phyloP scores from a whole-genome alignment of 345 rosid species.

The Linum tenue region DNA sequence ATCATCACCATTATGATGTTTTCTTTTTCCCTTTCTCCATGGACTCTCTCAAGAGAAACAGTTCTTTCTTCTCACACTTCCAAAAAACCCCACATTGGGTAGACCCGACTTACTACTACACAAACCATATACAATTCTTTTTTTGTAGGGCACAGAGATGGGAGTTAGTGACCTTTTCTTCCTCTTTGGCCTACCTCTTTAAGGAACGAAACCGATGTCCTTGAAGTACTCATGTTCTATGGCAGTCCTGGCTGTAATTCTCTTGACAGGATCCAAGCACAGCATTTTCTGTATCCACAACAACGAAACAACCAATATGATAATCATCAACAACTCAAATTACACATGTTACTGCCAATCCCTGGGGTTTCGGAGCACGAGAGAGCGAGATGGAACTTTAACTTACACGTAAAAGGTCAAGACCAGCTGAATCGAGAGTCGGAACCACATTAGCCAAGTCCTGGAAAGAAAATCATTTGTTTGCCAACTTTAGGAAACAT shows the following conservation, averaged over 20 bases:
- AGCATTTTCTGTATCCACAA: constrained; percentile 9
- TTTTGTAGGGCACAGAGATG: neutral
- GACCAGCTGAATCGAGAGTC: constrained; percentile 10
- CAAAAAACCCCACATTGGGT: neutral
- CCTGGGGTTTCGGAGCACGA: neutral
- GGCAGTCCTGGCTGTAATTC: constrained; percentile 6
- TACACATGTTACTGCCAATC: neutral
- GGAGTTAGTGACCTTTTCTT: neutral
- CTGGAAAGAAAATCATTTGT: neutral
- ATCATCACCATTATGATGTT: too few relatives aligned
- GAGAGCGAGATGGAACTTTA: neutral
- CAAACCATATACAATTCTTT: neutral
- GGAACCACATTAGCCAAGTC: constrained; percentile 1
- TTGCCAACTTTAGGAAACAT: neutral
- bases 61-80: neutral
- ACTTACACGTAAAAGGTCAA: constrained; percentile 11
- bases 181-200: neutral
- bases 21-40: too few relatives aligned
- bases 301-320: neutral
- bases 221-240: constrained; percentile 12
- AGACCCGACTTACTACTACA: neutral
- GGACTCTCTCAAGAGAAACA: too few relatives aligned
- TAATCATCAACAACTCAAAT: neutral
- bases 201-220: neutral
- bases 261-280: constrained; percentile 8